phyloP scores from a whole-genome alignment of 441 rosid species.

The Erodium chrysanthum region DNA sequence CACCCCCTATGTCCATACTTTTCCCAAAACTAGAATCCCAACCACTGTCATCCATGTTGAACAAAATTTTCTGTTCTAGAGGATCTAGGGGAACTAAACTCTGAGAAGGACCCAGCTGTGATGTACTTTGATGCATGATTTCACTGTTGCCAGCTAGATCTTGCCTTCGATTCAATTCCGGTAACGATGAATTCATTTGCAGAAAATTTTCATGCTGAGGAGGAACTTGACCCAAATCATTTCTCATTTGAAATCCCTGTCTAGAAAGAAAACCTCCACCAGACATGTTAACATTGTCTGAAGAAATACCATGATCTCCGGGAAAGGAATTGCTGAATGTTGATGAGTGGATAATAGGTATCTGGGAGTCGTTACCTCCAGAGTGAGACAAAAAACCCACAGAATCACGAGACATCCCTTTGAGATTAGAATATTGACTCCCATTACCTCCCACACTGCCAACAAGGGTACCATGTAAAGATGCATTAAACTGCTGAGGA shows the following conservation, averaged over 20 bases:
- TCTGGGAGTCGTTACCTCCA: slow-evolving; percentile 26
- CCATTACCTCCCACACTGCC: slow-evolving; percentile 31
- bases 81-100: slow-evolving; percentile 46
- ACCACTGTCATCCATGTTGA: slow-evolving; percentile 33
- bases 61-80: slow-evolving; percentile 49
- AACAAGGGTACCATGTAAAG: slow-evolving; percentile 34
- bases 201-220: slow-evolving; percentile 25
- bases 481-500: slow-evolving; percentile 26
- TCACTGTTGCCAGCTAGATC: slow-evolving; percentile 30
- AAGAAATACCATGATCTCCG: slow-evolving; percentile 27
- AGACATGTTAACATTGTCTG: slow-evolving; percentile 24
- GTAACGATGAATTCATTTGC: slow-evolving; percentile 24
- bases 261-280: slow-evolving; percentile 28
- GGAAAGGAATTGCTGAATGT: slow-evolving; percentile 20
- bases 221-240: slow-evolving; percentile 27
- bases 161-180: slow-evolving; percentile 29
- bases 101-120: slow-evolving; percentile 26
- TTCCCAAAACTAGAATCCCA: slow-evolving; percentile 32
- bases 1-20: slow-evolving; percentile 25
- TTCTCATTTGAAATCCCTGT: slow-evolving; percentile 26
- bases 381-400: slow-evolving; percentile 25
- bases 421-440: slow-evolving; percentile 30
- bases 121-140: slow-evolving; percentile 28
- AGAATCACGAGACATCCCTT: slow-evolving; percentile 30
- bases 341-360: slow-evolving; percentile 27